Evolutionary conservation across 192 early-diverging fungal species (phyloP), one percentile per base, ranked within the genome.

Genomic region (Coemansia sp.): DNA sequence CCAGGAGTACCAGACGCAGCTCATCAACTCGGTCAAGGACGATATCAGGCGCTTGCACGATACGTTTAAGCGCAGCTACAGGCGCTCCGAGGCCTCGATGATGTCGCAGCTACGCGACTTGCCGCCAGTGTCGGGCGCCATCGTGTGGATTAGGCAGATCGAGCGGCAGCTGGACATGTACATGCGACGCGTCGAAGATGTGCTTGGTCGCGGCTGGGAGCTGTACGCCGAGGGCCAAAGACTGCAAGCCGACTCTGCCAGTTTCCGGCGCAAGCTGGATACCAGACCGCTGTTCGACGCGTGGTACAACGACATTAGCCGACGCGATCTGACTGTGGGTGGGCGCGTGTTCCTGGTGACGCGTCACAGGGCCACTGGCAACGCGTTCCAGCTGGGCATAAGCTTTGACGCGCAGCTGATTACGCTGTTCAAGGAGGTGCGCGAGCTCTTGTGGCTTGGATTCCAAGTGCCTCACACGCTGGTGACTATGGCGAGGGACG

Each of bases 11-110:
- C 98, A 99, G 84, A 91, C 92, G 17, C 96, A 98, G 77, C 86
- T 99, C 65, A 96, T 99, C 68, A 95, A 95, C 62, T 93, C 89
- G 42, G 97, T 99, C 73, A 99, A 99, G 85, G 93, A 95, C n/a
- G 98, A 99, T 69, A 96, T 99, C 70, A 84, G 87, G 20, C 90
- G 91, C 42, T 85, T 99, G 61, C 97, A 98, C 68, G 94, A 96
- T 51, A 98, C 96, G 73, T 99, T 98, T 78, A 96, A 94, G 80
- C 76, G 86, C 78, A 91, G 92, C 67, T 98, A 98, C 81, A 87
- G 89, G 9, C 87, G 95, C 67, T 94, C 93, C 4, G 90, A 95
- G 71, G 95, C 95, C 0, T 89, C 82, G 65, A 84, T 90, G 34
- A 94, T 99, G 91, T 92, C 92, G 55, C 89, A 92, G 72, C 76